These are phyloP conservation scores for Arthrobotrys iridis DNA, from an alignment of 2,329 filamentous ascomycete species.

Conservation along the genomic window DNA sequence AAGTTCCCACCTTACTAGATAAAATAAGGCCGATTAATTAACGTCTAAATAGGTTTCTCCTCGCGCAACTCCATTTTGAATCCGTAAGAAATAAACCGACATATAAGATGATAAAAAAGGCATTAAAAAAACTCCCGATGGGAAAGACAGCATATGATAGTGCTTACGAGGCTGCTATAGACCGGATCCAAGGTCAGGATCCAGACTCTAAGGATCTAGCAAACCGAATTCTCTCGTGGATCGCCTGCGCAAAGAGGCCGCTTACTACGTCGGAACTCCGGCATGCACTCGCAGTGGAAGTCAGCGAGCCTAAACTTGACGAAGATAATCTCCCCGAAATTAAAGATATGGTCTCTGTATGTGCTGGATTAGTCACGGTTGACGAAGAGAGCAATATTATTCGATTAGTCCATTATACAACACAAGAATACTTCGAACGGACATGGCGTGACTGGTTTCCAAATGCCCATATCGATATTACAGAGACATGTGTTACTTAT, in stretches of 20 bases:
- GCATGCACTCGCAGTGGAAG: conserved; percentile 23
- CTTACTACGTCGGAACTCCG: conserved; percentile 15
- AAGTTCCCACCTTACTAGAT: background rate
- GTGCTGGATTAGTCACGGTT: conserved; percentile 13
- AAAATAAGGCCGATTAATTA: background rate
- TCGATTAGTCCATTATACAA: conserved; percentile 24
- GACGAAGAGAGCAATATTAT: conserved; percentile 4
- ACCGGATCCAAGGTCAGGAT: background rate
- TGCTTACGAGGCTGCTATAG: conserved; percentile 10
- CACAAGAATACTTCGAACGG: conserved; percentile 28
- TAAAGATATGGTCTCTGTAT: background rate
- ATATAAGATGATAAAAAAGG: conserved; percentile 59
- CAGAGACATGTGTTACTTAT: conserved; percentile 18
- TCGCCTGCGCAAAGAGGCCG: conserved; percentile 1
- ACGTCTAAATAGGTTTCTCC: background rate
- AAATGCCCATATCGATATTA: background rate
- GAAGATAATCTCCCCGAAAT: background rate
- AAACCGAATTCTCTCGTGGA: conserved; percentile 5
- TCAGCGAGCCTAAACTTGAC: background rate
- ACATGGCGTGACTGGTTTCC: conserved; percentile 2
- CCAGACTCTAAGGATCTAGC: background rate
- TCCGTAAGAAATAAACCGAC: conserved; percentile 58
- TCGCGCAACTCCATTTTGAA: background rate
- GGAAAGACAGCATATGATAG: background rate
- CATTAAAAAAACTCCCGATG: background rate